These are phyloP conservation scores for Chytriomyces hyalinus DNA, from an alignment of 192 early-diverging fungal species.

Conservation along the genomic window DNA sequence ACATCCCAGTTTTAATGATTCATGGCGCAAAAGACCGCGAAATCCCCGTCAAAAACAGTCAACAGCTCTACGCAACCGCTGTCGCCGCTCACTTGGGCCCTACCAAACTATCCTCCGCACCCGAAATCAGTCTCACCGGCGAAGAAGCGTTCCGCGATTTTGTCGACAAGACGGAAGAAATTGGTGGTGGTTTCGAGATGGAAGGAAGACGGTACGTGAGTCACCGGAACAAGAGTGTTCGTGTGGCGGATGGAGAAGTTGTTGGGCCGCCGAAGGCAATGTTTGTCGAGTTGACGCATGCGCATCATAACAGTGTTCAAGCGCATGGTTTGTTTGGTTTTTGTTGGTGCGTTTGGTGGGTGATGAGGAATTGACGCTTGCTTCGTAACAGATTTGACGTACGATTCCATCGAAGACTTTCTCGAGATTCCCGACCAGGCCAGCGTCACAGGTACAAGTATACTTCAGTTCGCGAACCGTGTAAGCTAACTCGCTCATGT, in stretches of 20 bases:
- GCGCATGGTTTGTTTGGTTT: constrained; percentile 26
- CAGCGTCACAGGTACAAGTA: too few relatives aligned
- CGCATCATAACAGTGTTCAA: constrained; percentile 41
- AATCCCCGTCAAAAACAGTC: constrained; percentile 40
- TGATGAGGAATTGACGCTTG: neutral
- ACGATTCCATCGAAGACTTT: constrained; percentile 32
- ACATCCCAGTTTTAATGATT: constrained; percentile 50
- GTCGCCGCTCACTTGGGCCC: constrained; percentile 18
- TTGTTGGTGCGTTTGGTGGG: neutral
- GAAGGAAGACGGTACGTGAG: constrained; percentile 20
- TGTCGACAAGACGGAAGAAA: constrained; percentile 5
- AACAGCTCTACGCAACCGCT: constrained; percentile 28
- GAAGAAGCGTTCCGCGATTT: constrained; percentile 15
- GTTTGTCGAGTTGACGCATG: constrained; percentile 36
- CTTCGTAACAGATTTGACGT: constrained; percentile 16
- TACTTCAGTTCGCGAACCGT: too few relatives aligned
- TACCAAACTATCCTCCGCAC: neutral
- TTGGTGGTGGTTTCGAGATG: constrained; percentile 6
- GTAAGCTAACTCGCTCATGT: too few relatives aligned
- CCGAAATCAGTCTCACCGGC: constrained; percentile 8
- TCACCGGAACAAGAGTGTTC: neutral
- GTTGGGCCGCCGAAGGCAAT: constrained; percentile 34
- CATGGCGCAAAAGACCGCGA: constrained; percentile 54
- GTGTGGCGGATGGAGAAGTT: constrained; percentile 4
- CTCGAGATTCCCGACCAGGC: constrained; percentile 10